phyloP scores from a whole-genome alignment of 176 grass and related monocot species.

The Tillandsia leiboldiana region DNA sequence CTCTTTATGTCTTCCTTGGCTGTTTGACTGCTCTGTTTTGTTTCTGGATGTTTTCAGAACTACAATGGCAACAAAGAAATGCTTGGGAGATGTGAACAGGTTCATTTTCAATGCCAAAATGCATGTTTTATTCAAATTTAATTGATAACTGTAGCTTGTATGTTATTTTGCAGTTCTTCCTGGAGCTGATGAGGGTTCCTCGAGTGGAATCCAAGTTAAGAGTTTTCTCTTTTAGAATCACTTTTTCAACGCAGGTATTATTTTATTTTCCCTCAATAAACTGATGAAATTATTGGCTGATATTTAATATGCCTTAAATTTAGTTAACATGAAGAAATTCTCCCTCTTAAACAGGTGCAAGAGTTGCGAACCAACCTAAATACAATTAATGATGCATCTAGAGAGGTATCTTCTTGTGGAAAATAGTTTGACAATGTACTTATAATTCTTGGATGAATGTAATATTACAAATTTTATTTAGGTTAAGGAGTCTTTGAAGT shows the following conservation, averaged over 20 bases:
- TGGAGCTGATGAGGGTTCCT: conserved; percentile 96
- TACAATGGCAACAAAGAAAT: conserved; percentile 84
- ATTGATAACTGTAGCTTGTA: conserved; percentile 24
- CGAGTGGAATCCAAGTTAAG: conserved; percentile 89
- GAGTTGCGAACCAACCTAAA: conserved; percentile 66
- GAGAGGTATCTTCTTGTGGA: conserved; percentile 40
- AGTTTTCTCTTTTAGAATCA: conserved; percentile 96
- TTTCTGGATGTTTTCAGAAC: conserved; percentile 33
- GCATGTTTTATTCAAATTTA: conserved; percentile 10
- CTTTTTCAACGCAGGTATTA: conserved; percentile 67
- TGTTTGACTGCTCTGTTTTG: conserved; percentile 1
- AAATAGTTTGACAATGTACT: conserved; percentile 2
- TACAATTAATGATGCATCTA: conserved; percentile 81
- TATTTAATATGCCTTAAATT: conserved; percentile 13
- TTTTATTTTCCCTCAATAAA: conserved; percentile 1
- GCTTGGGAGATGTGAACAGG: conserved; percentile 98
- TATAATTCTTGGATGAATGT: conserved; percentile 13
- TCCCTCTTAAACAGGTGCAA: conserved; percentile 44
- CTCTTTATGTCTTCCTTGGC: background rate
- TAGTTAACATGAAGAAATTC: conserved; percentile 14
- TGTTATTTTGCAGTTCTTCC: conserved; percentile 58
- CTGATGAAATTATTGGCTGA: conserved; percentile 6
- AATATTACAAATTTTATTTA: conserved; percentile 3
- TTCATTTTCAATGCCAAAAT: conserved; percentile 31
- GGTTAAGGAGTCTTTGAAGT: conserved; percentile 53